Conservation (phyloP, 1,139 yeast genomes). For the Pichiaceae sp. region DNA sequence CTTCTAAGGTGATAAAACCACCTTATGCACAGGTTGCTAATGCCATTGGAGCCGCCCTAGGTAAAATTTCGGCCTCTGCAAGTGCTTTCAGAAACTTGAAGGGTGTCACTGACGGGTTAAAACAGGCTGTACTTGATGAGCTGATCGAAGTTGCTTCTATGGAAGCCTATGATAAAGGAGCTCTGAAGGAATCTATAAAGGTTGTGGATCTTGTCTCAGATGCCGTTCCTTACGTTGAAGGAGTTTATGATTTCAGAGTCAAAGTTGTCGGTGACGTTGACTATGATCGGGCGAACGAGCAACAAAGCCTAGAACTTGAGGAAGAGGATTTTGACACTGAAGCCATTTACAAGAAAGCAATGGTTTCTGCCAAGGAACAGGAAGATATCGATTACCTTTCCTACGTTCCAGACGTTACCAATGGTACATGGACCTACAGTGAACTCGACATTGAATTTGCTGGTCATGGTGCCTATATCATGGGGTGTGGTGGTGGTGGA, state of each 20-base stretch:
- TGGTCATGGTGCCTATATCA: slow-evolving; percentile 34
- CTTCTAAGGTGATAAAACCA: slow-evolving; percentile 24
- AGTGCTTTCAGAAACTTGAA: slow-evolving; percentile 13
- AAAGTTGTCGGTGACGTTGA: slow-evolving; percentile 35
- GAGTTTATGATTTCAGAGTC: slow-evolving; percentile 26
- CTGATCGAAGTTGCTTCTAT: slow-evolving; percentile 21
- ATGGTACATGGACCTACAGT: slow-evolving; percentile 31
- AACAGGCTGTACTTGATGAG: slow-evolving; percentile 22
- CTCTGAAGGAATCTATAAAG: slow-evolving; percentile 22
- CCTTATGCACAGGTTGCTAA: slow-evolving; percentile 26
- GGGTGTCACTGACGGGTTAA: slow-evolving; percentile 13
- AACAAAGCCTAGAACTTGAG: no score
- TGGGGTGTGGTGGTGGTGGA: slow-evolving; percentile 48
- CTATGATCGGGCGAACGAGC: slow-evolving; percentile 24
- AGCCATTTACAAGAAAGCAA: slow-evolving; percentile 13
- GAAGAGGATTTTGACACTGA: slow-evolving; percentile 6
- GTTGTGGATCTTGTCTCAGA: slow-evolving; percentile 28
- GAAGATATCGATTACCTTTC: slow-evolving; percentile 16
- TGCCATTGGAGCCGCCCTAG: slow-evolving; percentile 29
- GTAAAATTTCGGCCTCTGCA: slow-evolving; percentile 25
- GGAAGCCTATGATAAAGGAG: slow-evolving; percentile 26
- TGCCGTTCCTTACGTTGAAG: slow-evolving; percentile 33
- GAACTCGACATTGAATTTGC: slow-evolving; percentile 33
- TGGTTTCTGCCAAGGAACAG: slow-evolving; percentile 5
- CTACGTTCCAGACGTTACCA: slow-evolving; percentile 29